Conservation (phyloP, 495 filamentous ascomycete species). For the Pyronema domesticum region DNA sequence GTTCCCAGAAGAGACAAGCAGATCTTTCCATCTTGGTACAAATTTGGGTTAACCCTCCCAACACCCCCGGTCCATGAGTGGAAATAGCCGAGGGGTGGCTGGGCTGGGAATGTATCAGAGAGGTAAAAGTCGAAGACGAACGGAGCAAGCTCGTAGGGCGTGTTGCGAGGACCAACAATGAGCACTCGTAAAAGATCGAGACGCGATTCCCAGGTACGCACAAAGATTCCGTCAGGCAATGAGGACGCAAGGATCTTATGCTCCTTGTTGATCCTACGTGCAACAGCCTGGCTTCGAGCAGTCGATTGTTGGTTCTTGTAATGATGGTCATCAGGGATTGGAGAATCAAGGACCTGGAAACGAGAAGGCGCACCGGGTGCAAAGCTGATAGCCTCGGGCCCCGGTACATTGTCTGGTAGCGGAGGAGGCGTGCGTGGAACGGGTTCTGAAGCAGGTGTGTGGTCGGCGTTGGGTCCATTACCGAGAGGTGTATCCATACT, state of each 20-base stretch:
- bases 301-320: constrained; percentile 24
- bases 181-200: constrained; percentile 41
- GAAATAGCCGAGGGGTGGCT: constrained; percentile 36
- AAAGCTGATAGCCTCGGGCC: constrained; percentile 19
- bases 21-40: constrained; percentile 44
- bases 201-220: constrained; percentile 40
- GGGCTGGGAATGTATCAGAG: constrained; percentile 29
- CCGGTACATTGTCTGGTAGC: constrained; percentile 12
- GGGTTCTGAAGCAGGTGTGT: constrained; percentile 3
- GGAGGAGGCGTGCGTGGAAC: constrained; percentile 4
- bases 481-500: not conserved
- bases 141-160: constrained; percentile 44
- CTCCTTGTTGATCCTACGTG: constrained; percentile 37
- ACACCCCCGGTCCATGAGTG: constrained; percentile 38
- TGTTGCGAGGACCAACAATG: constrained; percentile 40
- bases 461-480: not conserved
- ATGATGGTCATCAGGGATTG: constrained; percentile 33
- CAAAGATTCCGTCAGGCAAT: constrained; percentile 38
- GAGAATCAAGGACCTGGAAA: constrained; percentile 31
- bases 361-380: constrained; percentile 21
- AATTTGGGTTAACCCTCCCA: constrained; percentile 42
- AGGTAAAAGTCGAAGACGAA: constrained; percentile 43
- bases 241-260: constrained; percentile 38
- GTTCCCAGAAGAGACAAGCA: constrained; percentile 44
- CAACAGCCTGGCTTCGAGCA: constrained; percentile 13